phyloP scores from a whole-genome alignment of 2,329 filamentous ascomycete genomes.

The Tolypocladium cylindrosporum region DNA sequence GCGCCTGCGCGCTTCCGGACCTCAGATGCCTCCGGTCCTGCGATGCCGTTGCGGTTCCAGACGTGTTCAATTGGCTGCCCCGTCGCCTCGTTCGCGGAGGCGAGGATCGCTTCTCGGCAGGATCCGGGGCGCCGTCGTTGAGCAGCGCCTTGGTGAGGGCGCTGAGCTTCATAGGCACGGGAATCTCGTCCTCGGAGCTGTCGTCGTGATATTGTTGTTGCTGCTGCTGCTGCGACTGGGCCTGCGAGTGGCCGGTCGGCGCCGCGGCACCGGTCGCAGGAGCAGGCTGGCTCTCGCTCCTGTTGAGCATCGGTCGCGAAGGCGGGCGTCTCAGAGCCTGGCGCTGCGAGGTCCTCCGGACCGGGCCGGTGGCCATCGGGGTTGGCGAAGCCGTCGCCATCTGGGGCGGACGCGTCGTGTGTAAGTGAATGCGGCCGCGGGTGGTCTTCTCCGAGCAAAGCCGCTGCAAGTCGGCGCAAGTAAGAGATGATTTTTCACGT shows the following conservation, averaged over 20 bases:
- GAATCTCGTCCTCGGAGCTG: constrained; percentile 90
- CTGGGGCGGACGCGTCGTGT: constrained; percentile 9
- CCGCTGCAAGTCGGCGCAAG: constrained; percentile 3
- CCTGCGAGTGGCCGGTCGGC: constrained; percentile 17
- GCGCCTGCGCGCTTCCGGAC: constrained; percentile 35
- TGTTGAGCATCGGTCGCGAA: constrained; percentile 33
- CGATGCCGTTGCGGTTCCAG: constrained; percentile 25
- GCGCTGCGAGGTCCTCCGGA: constrained; percentile 44
- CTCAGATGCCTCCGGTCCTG: constrained; percentile 36
- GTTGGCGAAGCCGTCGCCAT: constrained; percentile 49
- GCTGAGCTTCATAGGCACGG: constrained; percentile 86
- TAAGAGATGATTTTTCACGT: constrained; percentile 27
- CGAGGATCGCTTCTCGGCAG: constrained; percentile 27
- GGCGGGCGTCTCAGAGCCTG: constrained; percentile 42
- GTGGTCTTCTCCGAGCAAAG: background rate
- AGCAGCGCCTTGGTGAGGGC: constrained; percentile 83
- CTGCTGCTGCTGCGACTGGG: constrained; percentile 23
- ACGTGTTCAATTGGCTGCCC: constrained; percentile 34
- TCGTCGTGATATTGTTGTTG: constrained; percentile 52
- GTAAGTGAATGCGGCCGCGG: background rate
- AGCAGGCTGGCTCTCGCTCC: constrained; percentile 34
- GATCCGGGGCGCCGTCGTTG: constrained; percentile 47
- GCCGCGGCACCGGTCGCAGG: constrained; percentile 15
- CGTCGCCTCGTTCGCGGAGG: constrained; percentile 39
- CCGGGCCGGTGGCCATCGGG: constrained; percentile 39